Conservation (phyloP, 176 grass and related monocot genomes). For the Saccharum officinarum region DNA sequence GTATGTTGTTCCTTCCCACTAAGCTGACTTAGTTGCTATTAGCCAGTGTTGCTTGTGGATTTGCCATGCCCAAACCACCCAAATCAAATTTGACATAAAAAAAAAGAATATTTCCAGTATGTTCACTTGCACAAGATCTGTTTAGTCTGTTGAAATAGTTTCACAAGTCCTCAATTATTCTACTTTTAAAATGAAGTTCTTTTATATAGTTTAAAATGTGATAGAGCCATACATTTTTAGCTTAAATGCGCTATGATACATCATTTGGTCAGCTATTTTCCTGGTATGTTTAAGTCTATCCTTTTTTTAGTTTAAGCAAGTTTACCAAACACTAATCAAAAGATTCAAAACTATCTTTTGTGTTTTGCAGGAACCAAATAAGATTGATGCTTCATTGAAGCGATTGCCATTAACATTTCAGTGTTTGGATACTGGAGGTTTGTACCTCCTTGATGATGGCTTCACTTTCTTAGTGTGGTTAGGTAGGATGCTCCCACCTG, state of each 20-base stretch:
- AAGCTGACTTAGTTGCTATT: conserved; percentile 7
- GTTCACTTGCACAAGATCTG: neutral
- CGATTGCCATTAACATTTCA: conserved; percentile 62
- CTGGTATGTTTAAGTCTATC: neutral
- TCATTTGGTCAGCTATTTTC: neutral
- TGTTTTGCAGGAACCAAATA: conserved; percentile 52
- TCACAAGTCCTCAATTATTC: neutral
- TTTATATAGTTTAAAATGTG: neutral
- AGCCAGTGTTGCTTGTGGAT: conserved; percentile 17
- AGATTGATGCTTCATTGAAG: conserved; percentile 46
- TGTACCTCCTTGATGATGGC: conserved; percentile 90
- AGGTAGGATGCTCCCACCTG: conserved; percentile 78
- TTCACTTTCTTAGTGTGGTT: conserved; percentile 89
- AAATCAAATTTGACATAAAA: conserved; percentile 20
- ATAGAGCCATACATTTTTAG: conserved; percentile 2
- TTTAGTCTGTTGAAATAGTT: conserved; percentile 12
- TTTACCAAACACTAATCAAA: neutral
- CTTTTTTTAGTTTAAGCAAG: neutral
- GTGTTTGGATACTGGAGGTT: conserved; percentile 76
- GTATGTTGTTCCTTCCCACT: conserved; percentile 44
- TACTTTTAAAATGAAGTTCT: conserved; percentile 7
- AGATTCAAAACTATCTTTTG: conserved; percentile 2
- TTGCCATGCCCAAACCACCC: neutral
- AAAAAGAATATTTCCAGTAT: conserved; percentile 4
- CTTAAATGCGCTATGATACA: conserved; percentile 3